phyloP scores from a whole-genome alignment of 2,329 filamentous ascomycete species.

The Didymella arachidicola region DNA sequence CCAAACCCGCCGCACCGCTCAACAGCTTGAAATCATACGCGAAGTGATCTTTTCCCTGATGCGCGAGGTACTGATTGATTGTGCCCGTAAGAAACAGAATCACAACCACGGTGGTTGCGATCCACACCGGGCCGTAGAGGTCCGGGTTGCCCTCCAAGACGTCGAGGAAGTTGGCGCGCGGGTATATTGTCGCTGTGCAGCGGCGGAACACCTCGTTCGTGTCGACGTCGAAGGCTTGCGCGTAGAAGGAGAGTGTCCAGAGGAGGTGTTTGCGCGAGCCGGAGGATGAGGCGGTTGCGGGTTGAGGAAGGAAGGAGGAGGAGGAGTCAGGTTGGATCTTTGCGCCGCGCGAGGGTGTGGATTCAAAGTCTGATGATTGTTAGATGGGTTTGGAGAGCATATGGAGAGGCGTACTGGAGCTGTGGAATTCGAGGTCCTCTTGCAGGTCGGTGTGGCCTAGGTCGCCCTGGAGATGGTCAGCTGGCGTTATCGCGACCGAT shows the following conservation, averaged over 20 bases:
- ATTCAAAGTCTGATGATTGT: constrained; percentile 69
- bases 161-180: constrained; percentile 93
- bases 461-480: constrained; percentile 72
- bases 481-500: not conserved
- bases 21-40: constrained; percentile 90
- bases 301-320: constrained; percentile 50
- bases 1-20: constrained; percentile 86
- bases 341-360: constrained; percentile 57
- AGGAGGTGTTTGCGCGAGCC: constrained; percentile 76
- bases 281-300: constrained; percentile 34
- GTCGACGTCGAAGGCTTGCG: constrained; percentile 98
- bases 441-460: constrained; percentile 97
- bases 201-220: constrained; percentile 86
- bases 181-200: constrained; percentile 88
- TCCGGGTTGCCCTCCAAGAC: constrained; percentile 97
- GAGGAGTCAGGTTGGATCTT: constrained; percentile 56
- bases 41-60: constrained; percentile 73
- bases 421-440: constrained; percentile 99
- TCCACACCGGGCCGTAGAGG: constrained; percentile 97
- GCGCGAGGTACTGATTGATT: constrained; percentile 86
- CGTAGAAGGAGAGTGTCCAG: constrained; percentile 92
- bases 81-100: constrained; percentile 96
- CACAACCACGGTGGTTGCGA: constrained; percentile 94
- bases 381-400: not conserved
- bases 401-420: constrained; percentile 66